phyloP scores from a whole-genome alignment of 1,284 basidiomycete genomes.

The Ganoderma leucocontextum region DNA sequence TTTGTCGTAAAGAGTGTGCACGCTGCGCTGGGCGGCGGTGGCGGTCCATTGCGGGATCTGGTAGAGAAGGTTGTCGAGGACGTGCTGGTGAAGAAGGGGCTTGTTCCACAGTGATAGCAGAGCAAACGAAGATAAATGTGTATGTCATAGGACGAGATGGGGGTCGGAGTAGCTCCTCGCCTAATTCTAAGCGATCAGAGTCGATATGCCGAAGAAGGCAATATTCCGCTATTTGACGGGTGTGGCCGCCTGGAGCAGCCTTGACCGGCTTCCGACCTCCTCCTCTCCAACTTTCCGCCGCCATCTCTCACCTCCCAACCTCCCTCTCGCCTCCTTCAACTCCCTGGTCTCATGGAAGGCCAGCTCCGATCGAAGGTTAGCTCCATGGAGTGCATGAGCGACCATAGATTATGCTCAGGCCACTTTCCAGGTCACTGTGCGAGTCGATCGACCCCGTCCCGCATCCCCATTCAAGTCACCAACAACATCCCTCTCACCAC shows the following conservation, averaged over 20 bases:
- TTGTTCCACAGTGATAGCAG: conserved; percentile 28
- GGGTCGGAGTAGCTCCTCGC: neutral
- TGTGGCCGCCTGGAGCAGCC: conserved; percentile 29
- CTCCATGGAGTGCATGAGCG: conserved; percentile 18
- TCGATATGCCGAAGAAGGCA: conserved; percentile 19
- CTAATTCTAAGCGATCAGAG: conserved; percentile 11
- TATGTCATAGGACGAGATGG: neutral
- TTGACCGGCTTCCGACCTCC: conserved; percentile 26
- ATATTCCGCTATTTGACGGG: conserved; percentile 26
- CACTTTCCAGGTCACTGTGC: conserved; percentile 46
- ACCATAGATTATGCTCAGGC: conserved; percentile 34
- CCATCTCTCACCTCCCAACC: conserved; percentile 16
- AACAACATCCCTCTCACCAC: conserved; percentile 45
- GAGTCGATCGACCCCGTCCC: conserved; percentile 48
- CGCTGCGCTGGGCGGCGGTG: conserved; percentile 72
- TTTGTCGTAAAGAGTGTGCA: conserved; percentile 85
- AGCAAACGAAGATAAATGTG: conserved; percentile 5
- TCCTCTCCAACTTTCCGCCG: conserved; percentile 22
- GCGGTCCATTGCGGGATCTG: conserved; percentile 62
- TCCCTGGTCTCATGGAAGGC: conserved; percentile 36
- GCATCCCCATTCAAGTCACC: conserved; percentile 60
- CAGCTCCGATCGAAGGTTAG: conserved; percentile 44
- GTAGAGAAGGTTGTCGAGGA: conserved; percentile 81
- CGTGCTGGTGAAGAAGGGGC: conserved; percentile 62
- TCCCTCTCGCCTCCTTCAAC: conserved; percentile 22